Conservation (phyloP, 208 protist genomes). For the Crithidia expoeki region DNA sequence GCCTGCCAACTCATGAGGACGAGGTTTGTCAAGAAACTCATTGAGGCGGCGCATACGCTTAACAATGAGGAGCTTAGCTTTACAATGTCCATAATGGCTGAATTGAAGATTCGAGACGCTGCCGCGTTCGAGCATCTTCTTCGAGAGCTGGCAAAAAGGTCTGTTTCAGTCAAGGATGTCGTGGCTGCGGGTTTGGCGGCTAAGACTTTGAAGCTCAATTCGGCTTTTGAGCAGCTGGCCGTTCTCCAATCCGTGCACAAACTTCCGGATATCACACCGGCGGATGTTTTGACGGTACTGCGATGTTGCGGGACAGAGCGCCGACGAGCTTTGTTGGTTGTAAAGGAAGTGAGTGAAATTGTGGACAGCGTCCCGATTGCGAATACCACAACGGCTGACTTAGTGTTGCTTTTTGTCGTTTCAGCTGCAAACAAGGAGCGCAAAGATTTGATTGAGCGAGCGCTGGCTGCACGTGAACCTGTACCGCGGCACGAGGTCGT, state of each 20-base stretch:
- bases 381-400: constrained; percentile 1
- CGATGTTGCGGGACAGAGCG: constrained; percentile 23
- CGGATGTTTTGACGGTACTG: constrained; percentile 20
- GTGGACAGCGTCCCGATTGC: neutral
- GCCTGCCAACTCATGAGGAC: constrained; percentile 4
- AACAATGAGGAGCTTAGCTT: constrained; percentile 19
- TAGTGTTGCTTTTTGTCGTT: constrained; percentile 25
- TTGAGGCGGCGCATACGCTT: constrained; percentile 3
- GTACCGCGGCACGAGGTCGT: constrained; percentile 19
- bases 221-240: constrained; percentile 18
- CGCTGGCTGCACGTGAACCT: constrained; percentile 13
- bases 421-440: neutral
- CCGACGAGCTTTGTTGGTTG: constrained; percentile 10
- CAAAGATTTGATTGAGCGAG: neutral
- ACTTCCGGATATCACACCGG: constrained; percentile 6
- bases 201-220: constrained; percentile 13
- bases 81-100: constrained; percentile 18
- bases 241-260: constrained; percentile 5
- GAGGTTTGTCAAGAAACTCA: constrained; percentile 4
- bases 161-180: constrained; percentile 7
- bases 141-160: constrained; percentile 10
- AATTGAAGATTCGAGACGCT: constrained; percentile 28
- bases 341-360: neutral
- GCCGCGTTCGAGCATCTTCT: constrained; percentile 25
- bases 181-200: constrained; percentile 21